phyloP scores from a whole-genome alignment of 2,329 filamentous ascomycete species.

The Colletotrichum magnum region DNA sequence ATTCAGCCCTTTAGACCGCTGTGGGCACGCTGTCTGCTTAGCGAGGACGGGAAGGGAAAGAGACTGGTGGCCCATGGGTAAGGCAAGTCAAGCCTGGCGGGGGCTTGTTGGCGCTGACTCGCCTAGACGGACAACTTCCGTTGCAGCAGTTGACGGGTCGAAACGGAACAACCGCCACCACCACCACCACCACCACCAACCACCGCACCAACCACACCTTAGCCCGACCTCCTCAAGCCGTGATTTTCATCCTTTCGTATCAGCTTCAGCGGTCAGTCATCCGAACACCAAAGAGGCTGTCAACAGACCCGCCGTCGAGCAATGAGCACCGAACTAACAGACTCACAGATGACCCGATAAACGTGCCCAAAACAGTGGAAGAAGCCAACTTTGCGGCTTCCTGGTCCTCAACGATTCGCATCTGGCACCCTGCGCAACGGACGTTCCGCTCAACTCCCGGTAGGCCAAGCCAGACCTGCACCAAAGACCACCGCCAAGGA shows the following conservation, averaged over 20 bases:
- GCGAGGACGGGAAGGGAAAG: background rate
- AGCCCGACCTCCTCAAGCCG: background rate
- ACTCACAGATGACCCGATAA: no score
- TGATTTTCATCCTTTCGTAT: background rate
- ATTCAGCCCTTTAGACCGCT: background rate
- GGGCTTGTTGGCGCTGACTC: no score
- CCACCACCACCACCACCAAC: background rate
- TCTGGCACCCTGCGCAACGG: background rate
- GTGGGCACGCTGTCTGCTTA: background rate
- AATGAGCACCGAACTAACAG: no score
- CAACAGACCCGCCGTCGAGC: no score
- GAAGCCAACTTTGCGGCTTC: no score
- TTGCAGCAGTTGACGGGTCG: background rate
- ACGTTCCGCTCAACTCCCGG: background rate
- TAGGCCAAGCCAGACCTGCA: background rate
- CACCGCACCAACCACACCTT: background rate
- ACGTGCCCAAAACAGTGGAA: no score
- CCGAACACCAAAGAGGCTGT: background rate
- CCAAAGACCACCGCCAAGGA: background rate
- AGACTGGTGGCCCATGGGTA: conserved; percentile 6
- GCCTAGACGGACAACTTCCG: background rate
- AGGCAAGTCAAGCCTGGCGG: background rate
- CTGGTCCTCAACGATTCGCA: no score
- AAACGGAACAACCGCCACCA: conserved; percentile 1
- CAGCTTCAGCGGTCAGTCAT: background rate